Evolutionary conservation across 2,329 filamentous ascomycete genomes (phyloP), one percentile per base, ranked within the genome.

Genomic region (Microcyclosporella mali): DNA sequence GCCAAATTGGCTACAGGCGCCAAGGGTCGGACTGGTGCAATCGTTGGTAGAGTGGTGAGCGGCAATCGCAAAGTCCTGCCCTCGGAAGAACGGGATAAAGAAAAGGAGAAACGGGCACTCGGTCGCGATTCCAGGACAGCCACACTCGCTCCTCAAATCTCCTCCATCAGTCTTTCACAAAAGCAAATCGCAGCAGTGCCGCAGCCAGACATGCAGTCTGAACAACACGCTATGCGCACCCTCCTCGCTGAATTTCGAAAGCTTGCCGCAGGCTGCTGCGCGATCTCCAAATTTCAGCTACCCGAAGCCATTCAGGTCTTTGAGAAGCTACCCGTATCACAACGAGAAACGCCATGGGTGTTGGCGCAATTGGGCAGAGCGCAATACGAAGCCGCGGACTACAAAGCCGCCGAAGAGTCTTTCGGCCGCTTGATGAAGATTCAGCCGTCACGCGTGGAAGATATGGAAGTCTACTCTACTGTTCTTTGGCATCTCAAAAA

Each of bases 391-490:
- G 86, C 90, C 62, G 84, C 85, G 8, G 78, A 84, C 52, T 95
- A 97, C 61, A 71, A 73, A 2, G 87, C 95, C 50, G 88, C 92
- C 2, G 90, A 95, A 61, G 87, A 85, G 51, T 85, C 82, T 57
- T 98, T 95, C 64, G 75, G 81, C 45, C 81, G 82, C 43, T 78
- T 98, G 52, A 82, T 88, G 38, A 78, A 83, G 25, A 74, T 92
- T 53, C 82, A 86, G 10, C 90, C 90, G 1, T 85, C 86, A 1
- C 81, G 87, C 3, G 74, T 94, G 33, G 85, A 94, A 60, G 89
- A 95, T 59, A 95, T 97, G 89, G 92, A 98, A 62, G 82, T 97
- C 28, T 98, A 95, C 67, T 97, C 90, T 11, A 98, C 92, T 1
- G 84, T 94, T n/a, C 75, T 98, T n/a, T 98, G 94, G 92, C 89